Conservation (phyloP, 2,329 filamentous ascomycete species). For the Claviceps sp. region DNA sequence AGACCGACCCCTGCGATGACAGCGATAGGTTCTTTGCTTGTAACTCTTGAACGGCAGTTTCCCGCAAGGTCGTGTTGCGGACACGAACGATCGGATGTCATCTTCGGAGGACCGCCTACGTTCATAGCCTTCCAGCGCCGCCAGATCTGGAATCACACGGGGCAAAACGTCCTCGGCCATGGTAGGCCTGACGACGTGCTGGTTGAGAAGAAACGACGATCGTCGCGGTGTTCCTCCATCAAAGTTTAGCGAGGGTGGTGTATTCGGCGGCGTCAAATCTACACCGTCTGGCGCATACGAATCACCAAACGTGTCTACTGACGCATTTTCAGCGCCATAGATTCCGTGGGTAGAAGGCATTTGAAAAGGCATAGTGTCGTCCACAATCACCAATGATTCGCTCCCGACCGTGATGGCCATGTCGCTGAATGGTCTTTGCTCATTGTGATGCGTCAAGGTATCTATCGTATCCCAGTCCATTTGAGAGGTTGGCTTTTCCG, state of each 20-base stretch:
- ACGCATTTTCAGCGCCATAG: constrained; percentile 28
- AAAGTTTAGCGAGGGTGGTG: constrained; percentile 35
- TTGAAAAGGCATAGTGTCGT: constrained; percentile 44
- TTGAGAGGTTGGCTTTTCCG: constrained; percentile 30
- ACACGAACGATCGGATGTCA: constrained; percentile 18
- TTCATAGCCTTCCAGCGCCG: constrained; percentile 21
- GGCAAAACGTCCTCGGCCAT: constrained; percentile 28
- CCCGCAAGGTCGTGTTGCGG: constrained; percentile 12
- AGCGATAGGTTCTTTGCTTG: constrained; percentile 14
- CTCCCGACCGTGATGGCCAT: constrained; percentile 62
- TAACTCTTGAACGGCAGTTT: constrained; percentile 16
- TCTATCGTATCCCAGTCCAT: constrained; percentile 27
- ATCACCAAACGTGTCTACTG: constrained; percentile 40
- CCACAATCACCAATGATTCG: constrained; percentile 80
- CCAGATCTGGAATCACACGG: constrained; percentile 33
- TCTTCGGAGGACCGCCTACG: constrained; percentile 20
- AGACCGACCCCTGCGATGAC: constrained; percentile 33
- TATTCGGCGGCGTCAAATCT: constrained; percentile 47
- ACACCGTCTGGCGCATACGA: constrained; percentile 33
- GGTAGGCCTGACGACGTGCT: constrained; percentile 26
- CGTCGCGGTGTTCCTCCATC: constrained; percentile 34
- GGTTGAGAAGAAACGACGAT: constrained; percentile 42
- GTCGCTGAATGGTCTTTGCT: constrained; percentile 34
- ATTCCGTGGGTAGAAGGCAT: constrained; percentile 36
- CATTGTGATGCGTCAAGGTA: constrained; percentile 18